phyloP scores from a whole-genome alignment of 352 stramenopile genomes.

The Pythium aristosporum region DNA sequence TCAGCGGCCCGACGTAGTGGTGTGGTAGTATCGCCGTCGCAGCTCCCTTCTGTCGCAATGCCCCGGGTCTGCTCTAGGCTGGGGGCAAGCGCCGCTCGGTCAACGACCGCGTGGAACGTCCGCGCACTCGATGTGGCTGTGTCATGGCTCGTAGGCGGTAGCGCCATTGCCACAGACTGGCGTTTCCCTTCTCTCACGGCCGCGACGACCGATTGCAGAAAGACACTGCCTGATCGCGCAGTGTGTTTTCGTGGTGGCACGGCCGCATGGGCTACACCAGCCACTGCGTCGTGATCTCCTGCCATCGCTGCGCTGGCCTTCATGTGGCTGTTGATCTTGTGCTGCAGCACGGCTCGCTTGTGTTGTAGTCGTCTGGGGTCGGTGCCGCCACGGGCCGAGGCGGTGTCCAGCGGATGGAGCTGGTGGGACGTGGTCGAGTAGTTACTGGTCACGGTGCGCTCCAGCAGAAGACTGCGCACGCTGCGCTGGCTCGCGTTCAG shows the following conservation, averaged over 20 bases:
- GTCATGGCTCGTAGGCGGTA: not conserved
- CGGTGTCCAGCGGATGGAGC: constrained; percentile 31
- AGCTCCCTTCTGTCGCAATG: not conserved
- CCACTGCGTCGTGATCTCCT: not conserved
- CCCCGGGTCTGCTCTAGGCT: constrained; percentile 9
- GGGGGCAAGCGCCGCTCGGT: constrained; percentile 15
- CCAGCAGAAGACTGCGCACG: constrained; percentile 51
- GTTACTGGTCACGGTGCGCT: constrained; percentile 61
- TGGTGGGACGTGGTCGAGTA: constrained; percentile 70
- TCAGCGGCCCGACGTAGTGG: not conserved
- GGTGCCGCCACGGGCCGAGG: not conserved
- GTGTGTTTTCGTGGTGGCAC: not conserved
- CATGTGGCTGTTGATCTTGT: constrained; percentile 26
- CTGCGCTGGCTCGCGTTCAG: constrained; percentile 57
- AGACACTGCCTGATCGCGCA: constrained; percentile 18
- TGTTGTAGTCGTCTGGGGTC: constrained; percentile 16
- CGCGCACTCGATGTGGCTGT: constrained; percentile 6
- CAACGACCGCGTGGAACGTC: constrained; percentile 21
- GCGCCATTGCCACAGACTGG: not conserved
- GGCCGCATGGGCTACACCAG: not conserved
- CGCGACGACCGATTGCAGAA: constrained; percentile 51
- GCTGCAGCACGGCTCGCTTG: constrained; percentile 28
- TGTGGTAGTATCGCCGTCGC: not conserved
- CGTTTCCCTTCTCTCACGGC: constrained; percentile 36
- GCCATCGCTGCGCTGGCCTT: not conserved